Evolutionary conservation across 2,329 filamentous ascomycete genomes (phyloP), one percentile per base, ranked within the genome.

Genomic region (Curvularia sp.): DNA sequence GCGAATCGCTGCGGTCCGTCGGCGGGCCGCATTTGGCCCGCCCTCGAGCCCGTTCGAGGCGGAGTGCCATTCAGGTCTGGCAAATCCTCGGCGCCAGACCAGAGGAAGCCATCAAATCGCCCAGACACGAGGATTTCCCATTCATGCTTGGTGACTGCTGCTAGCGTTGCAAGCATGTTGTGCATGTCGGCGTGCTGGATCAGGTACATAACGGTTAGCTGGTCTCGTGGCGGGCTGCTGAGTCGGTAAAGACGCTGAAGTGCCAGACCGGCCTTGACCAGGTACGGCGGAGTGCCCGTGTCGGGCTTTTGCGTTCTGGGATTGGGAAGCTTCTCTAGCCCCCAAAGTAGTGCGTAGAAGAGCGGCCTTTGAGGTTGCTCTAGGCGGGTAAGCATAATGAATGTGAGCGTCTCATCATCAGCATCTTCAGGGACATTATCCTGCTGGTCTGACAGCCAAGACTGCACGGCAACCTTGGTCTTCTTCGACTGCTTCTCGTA

Each of bases 71-170:
- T 60, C 9, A 74, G 68, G 12, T 72, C 66, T 31, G 76, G 67
- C 13, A 77, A 65, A 47, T 85, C 82, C 64, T 97, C 93, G 6
- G 92, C 92, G 22, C 94, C 94, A 44, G 92, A 96, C 87, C 94
- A 96, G 20, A 97, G 83, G 78, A 98, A 98, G 4, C 94, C 94
- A 72, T 97, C 93, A 69, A 98, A 98, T 28, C 94, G 90, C 28
- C 94, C 94, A 0, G 94, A 97, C 4, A 90, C 92, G 12, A 98
- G 83, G 55, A 98, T 96, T 62, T 97, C 94, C 94, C 94, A 98
- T 77, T 98, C 94, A n/a, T 91, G 90, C 47, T 88, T 86, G 72
- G 90, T 95, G 67, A 98, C 95, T 52, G 93, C 92, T 35, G 91
- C 89, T 49, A 97, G 84, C 0, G 94, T 97, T 41, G 92, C 88